phyloP scores from a whole-genome alignment of 2,329 filamentous ascomycete species.

The Fusarium verticillioides region DNA sequence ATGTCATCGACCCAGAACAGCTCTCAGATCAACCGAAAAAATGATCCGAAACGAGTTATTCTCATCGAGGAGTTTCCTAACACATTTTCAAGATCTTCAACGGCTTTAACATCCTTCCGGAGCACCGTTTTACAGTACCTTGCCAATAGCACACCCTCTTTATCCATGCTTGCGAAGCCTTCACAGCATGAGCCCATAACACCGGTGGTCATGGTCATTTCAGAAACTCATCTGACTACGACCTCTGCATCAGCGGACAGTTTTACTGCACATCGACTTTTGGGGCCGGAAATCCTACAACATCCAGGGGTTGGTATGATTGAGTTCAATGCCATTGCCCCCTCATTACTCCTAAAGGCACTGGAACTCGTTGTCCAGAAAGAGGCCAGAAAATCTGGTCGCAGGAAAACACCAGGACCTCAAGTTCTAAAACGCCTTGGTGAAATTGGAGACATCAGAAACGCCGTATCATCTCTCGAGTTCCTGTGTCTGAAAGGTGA shows the following conservation, averaged over 20 bases:
- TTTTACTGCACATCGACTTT: constrained; percentile 89
- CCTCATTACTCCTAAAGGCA: constrained; percentile 85
- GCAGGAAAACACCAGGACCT: constrained; percentile 80
- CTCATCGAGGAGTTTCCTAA: constrained; percentile 86
- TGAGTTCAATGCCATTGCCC: constrained; percentile 93
- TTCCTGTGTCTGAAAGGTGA: constrained; percentile 90
- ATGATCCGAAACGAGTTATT: constrained; percentile 65
- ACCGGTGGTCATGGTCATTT: constrained; percentile 89
- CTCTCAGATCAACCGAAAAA: constrained; percentile 28
- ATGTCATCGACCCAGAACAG: constrained; percentile 44
- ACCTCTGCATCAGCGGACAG: constrained; percentile 88
- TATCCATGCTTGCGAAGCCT: constrained; percentile 59
- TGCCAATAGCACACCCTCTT: constrained; percentile 70
- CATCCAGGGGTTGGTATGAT: constrained; percentile 84
- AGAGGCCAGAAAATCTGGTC: constrained; percentile 81
- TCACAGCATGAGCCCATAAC: constrained; percentile 61
- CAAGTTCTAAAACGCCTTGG: constrained; percentile 81
- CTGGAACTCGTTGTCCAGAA: constrained; percentile 85
- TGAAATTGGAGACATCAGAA: constrained; percentile 91
- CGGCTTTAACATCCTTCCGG: constrained; percentile 76
- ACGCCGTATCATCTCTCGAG: constrained; percentile 89
- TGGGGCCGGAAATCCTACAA: constrained; percentile 86
- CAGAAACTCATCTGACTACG: constrained; percentile 88
- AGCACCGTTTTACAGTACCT: constrained; percentile 80
- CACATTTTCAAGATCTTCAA: constrained; percentile 74